Evolutionary conservation across 306 rosid species (phyloP), one percentile per base, ranked within the genome.

Genomic region (Myrica gale): DNA sequence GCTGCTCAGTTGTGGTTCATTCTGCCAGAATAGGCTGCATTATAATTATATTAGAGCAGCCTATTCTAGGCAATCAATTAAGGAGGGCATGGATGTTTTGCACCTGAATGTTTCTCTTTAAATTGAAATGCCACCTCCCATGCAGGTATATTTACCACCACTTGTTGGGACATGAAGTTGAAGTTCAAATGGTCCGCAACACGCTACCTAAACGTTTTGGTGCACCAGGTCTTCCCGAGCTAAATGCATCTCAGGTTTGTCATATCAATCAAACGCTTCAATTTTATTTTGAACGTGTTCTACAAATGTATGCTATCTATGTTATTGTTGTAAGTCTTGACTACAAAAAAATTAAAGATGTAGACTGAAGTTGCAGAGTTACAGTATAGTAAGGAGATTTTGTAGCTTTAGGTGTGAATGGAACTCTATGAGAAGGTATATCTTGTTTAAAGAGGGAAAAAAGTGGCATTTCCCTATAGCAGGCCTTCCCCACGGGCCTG

Each of bases 161-260:
- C 80, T 81, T 96, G 79, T 78, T 96, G 85, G 99, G 99, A 74
- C 99, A 96, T 77, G 98, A 96, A 87, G 99, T 96, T 73, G 99
- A 96, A 89, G 97, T 89, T 78, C 99, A 96, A 83, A 89, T 92
- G 99, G 97, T 96, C 78, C 99, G 99, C 65, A 96, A 96, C 80
- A 84, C 99, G 20, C 81, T 96, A 71, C 99, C 99, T 76, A 97
- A 97, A 47, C 98, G 99, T 50, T 92, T 96, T 86, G 99, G 99
- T 69, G 99, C 99, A 20, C 99, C 98, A 0, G 99, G 99, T 74
- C 97, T 96, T 80, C 99, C 99, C 0, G 99, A 96, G 82, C 95
- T 96, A 76, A 96, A 96, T 88, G 99, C 99, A 62, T 96, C 99
- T 76, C 99, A 96, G 76, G 99, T 96, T 90, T 84, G 89, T 52